Percentiles rank a stretch among this genome's conserved stretches.
These are phyloP conservation scores for Phialophora expanda DNA, from an alignment of 2,329 filamentous ascomycete species.

Conservation along the genomic window DNA sequence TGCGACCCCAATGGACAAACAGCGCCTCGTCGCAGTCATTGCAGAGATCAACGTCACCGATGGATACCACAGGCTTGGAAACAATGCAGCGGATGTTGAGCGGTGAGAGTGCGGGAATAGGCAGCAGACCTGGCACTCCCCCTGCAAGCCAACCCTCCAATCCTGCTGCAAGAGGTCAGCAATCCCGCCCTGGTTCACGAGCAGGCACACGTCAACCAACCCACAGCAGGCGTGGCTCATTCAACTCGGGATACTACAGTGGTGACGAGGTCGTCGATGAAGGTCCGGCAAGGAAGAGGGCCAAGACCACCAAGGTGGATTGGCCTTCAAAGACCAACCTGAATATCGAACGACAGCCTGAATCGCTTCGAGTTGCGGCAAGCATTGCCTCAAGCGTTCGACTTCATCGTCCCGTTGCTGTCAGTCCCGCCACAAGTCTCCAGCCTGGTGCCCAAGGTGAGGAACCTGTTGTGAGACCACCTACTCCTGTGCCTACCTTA, in stretches of 20 bases:
- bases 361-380: constrained; percentile 85
- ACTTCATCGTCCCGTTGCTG: constrained; percentile 73
- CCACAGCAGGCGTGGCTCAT: constrained; percentile 50
- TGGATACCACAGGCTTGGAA: constrained; percentile 52
- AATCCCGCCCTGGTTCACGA: constrained; percentile 37
- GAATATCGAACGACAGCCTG: constrained; percentile 71
- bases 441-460: constrained; percentile 43
- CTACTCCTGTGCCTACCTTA: constrained; percentile 50
- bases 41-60: constrained; percentile 44
- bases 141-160: constrained; percentile 24
- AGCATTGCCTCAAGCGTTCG: constrained; percentile 88
- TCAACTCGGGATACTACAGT: constrained; percentile 68
- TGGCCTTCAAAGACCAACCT: constrained; percentile 72
- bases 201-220: constrained; percentile 41
- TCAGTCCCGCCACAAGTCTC: constrained; percentile 47
- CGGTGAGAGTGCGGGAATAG: constrained; percentile 43
- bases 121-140: constrained; percentile 38
- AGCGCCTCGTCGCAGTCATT: constrained; percentile 35
- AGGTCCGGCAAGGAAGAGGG: constrained; percentile 73
- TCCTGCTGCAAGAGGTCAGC: constrained; percentile 24
- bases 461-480: constrained; percentile 54
- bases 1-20: constrained; percentile 32
- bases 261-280: constrained; percentile 67
- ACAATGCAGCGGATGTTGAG: constrained; percentile 52
- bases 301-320: constrained; percentile 74